phyloP scores from a whole-genome alignment of 139 green algal species.

The Pleodorina starrii region DNA sequence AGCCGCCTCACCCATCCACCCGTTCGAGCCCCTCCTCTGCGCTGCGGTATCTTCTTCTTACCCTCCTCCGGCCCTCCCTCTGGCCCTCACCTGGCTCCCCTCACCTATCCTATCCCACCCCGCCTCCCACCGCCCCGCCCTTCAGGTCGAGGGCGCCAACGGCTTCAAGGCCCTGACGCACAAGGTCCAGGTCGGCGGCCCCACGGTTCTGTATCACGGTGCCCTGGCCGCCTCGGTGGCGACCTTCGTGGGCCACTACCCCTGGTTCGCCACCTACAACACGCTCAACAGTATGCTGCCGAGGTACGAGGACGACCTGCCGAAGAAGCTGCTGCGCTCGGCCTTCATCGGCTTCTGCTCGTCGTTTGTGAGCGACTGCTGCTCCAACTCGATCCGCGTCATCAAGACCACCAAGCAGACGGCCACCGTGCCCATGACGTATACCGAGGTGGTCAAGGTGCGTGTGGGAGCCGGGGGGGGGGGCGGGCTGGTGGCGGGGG shows the following conservation, averaged over 20 bases:
- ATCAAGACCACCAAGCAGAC: constrained; percentile 95
- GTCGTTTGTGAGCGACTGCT: constrained; percentile 85
- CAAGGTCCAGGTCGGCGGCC: constrained; percentile 84
- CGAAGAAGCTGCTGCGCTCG: constrained; percentile 77
- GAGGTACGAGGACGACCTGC: constrained; percentile 69
- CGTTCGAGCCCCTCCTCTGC: too few species aligned
- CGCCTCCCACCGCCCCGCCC: too few species aligned
- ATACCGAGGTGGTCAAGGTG: constrained; percentile 79
- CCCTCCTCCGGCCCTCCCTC: too few species aligned
- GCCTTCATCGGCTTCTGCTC: constrained; percentile 92
- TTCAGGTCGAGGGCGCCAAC: constrained; percentile 84
- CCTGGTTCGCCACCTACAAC: constrained; percentile 83
- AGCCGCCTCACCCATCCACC: too few species aligned
- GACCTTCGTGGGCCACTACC: constrained; percentile 94
- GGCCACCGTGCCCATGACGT: constrained; percentile 77
- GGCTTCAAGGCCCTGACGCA: constrained; percentile 72
- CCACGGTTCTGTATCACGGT: constrained; percentile 90
- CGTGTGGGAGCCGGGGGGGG: too few species aligned
- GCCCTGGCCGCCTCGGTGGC: constrained; percentile 86
- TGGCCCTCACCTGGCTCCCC: too few species aligned
- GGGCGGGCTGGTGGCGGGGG: too few species aligned
- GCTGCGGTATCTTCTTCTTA: too few species aligned
- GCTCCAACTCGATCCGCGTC: constrained; percentile 93
- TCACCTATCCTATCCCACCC: too few species aligned
- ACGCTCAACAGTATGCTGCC: constrained; percentile 11